Percentiles rank a stretch among this genome's conserved stretches.
Evolutionary conservation across 371 early-diverging fungal species (phyloP).

Genomic region (Mucor sp.): DNA sequence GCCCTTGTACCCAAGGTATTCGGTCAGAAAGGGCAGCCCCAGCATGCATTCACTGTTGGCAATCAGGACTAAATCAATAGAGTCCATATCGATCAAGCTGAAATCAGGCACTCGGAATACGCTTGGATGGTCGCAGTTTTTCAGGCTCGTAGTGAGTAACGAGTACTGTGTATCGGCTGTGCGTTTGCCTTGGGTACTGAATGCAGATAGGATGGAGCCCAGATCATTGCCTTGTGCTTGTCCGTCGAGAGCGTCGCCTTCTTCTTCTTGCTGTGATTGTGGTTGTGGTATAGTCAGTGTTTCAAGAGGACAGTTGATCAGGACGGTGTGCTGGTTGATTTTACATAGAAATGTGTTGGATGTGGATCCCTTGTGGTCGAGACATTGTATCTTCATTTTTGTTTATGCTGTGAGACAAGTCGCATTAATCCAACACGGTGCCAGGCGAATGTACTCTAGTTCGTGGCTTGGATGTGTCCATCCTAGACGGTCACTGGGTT

Average conservation of each 20-base stretch:
- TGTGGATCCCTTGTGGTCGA: slow-evolving; percentile 28
- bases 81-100: slow-evolving; percentile 53
- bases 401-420: not conserved
- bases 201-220: slow-evolving; percentile 10
- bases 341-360: slow-evolving; percentile 42
- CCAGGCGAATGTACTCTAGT: no score
- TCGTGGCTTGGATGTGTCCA: slow-evolving; percentile 14
- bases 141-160: not conserved
- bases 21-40: slow-evolving; percentile 84
- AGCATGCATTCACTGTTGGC: slow-evolving; percentile 74
- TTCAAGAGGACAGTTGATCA: slow-evolving; percentile 49
- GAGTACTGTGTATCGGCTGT: slow-evolving; percentile 22
- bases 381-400: slow-evolving; percentile 40
- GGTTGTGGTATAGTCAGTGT: slow-evolving; percentile 15
- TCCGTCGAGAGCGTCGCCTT: not conserved
- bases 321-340: slow-evolving; percentile 34
- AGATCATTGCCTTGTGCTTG: slow-evolving; percentile 9
- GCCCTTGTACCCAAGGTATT: slow-evolving; percentile 83
- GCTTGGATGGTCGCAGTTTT: slow-evolving; percentile 24
- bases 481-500: not conserved
- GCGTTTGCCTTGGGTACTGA: slow-evolving; percentile 23
- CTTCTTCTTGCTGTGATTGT: not conserved
- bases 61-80: slow-evolving; percentile 78
- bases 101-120: slow-evolving; percentile 57
- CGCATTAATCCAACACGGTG: slow-evolving; percentile 3